A percentile compares a stretch with the other conserved stretches of the same genome.
Conservation (phyloP, 2,329 filamentous ascomycete species). For the Talaromyces amestolkiae region DNA sequence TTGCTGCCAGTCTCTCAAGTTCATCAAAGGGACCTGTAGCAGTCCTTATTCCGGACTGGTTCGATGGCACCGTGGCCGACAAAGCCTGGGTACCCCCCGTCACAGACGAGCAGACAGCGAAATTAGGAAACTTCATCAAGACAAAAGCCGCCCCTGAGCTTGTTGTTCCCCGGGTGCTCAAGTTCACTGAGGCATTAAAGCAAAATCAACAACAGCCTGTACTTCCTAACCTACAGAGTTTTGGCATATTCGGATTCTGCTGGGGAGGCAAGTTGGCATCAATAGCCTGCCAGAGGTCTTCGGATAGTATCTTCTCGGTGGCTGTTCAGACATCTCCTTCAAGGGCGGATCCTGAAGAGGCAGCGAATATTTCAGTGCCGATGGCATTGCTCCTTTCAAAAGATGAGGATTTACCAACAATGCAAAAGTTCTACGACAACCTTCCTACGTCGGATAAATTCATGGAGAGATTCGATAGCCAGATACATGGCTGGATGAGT, state of each 20-base stretch:
- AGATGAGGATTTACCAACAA: slow-evolving; percentile 24
- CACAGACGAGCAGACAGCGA: slow-evolving; percentile 62
- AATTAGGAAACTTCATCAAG: slow-evolving; percentile 58
- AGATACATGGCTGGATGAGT: slow-evolving; percentile 74
- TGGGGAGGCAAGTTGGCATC: slow-evolving; percentile 66
- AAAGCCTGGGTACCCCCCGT: slow-evolving; percentile 58
- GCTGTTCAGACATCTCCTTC: slow-evolving; percentile 18
- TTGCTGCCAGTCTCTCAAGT: slow-evolving; percentile 25
- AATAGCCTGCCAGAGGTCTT: slow-evolving; percentile 10
- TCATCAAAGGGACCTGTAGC: slow-evolving; percentile 32
- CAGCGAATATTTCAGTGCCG: slow-evolving; percentile 9
- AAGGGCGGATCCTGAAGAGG: slow-evolving; percentile 16
- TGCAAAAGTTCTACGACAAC: slow-evolving; percentile 23
- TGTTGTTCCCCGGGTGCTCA: slow-evolving; percentile 33
- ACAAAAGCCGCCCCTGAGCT: slow-evolving; percentile 35
- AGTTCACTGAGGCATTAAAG: slow-evolving; percentile 43
- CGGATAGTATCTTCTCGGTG: slow-evolving; percentile 7
- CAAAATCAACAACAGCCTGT: slow-evolving; percentile 38
- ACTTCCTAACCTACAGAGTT: slow-evolving; percentile 56
- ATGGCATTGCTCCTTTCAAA: slow-evolving; percentile 24
- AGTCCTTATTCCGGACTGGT: slow-evolving; percentile 43
- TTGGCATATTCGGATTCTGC: slow-evolving; percentile 65
- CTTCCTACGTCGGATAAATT: slow-evolving; percentile 5
- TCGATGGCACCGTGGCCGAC: slow-evolving; percentile 45
- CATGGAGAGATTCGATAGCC: slow-evolving; percentile 63